A percentile compares a stretch with the other conserved stretches of the same genome.
These are phyloP conservation scores for Candida gigantensis DNA, from an alignment of 1,139 yeast species.

Conservation along the genomic window DNA sequence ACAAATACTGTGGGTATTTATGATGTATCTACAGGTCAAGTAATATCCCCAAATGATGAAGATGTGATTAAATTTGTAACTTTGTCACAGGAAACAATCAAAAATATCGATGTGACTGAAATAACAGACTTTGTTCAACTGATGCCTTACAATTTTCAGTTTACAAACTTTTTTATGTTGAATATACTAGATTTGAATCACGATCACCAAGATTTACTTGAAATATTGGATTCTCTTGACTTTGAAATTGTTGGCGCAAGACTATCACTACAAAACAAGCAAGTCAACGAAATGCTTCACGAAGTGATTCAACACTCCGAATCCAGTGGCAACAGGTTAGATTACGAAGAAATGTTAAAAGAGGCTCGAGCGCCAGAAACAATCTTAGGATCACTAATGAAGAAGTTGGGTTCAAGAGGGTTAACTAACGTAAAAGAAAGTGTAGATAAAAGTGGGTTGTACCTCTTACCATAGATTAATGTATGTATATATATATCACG, in stretches of 20 bases:
- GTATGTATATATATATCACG: too few species aligned
- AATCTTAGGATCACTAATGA: slow-evolving; percentile 11
- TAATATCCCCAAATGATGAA: not conserved
- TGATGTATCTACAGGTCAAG: not conserved
- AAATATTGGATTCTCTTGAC: slow-evolving; percentile 22
- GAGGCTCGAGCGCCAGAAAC: slow-evolving; percentile 5
- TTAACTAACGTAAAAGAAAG: slow-evolving; percentile 29
- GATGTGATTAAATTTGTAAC: not conserved
- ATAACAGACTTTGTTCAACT: not conserved
- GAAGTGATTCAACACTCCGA: slow-evolving; percentile 17
- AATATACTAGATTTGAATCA: slow-evolving; percentile 21
- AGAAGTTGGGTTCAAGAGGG: slow-evolving; percentile 30
- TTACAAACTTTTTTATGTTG: slow-evolving; percentile 27
- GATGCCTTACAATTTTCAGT: slow-evolving; percentile 36
- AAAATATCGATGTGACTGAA: not conserved
- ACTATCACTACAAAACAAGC: slow-evolving; percentile 17
- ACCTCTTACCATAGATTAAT: slow-evolving; percentile 12
- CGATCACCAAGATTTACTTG: slow-evolving; percentile 21
- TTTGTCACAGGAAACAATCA: not conserved
- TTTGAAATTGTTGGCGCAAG: slow-evolving; percentile 33
- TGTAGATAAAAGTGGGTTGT: slow-evolving; percentile 22
- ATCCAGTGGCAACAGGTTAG: too few species aligned
- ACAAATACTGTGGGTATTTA: not conserved
- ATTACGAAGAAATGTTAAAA: slow-evolving; percentile 20
- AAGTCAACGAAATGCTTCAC: slow-evolving; percentile 4